Evolutionary conservation across 1,284 basidiomycete genomes (phyloP).

Genomic region (Crepidotus sp.): DNA sequence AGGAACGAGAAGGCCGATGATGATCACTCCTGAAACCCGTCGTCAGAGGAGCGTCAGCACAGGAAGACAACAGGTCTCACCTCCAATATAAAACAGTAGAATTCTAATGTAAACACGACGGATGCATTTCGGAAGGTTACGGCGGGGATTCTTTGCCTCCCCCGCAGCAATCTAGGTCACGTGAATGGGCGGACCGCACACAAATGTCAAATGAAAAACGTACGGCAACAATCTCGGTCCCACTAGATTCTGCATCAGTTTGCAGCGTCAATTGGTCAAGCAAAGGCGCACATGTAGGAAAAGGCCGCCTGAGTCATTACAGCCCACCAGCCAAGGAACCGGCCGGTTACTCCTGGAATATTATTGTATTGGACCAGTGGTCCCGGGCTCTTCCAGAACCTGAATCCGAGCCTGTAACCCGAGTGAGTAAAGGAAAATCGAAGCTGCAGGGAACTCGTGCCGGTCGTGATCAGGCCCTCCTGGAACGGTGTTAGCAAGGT

Average conservation of each 20-base stretch:
- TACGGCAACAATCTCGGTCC: slow-evolving; percentile 82
- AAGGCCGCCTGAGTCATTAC: slow-evolving; percentile 74
- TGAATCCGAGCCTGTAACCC: slow-evolving; percentile 46
- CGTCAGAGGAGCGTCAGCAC: not conserved
- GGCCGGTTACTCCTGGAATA: slow-evolving; percentile 52
- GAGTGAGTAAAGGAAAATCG: not conserved
- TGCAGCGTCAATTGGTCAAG: not conserved
- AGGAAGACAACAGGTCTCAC: slow-evolving; percentile 23
- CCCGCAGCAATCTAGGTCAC: slow-evolving; percentile 63
- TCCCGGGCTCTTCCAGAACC: slow-evolving; percentile 53
- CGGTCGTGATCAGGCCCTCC: slow-evolving; percentile 37
- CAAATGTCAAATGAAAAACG: slow-evolving; percentile 27
- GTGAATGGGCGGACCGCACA: slow-evolving; percentile 15
- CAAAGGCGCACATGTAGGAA: slow-evolving; percentile 52
- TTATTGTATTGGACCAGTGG: slow-evolving; percentile 44
- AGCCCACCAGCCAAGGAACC: slow-evolving; percentile 61
- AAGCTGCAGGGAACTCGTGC: not conserved
- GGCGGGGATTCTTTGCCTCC: slow-evolving; percentile 63
- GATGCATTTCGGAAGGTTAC: slow-evolving; percentile 64
- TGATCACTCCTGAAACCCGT: slow-evolving; percentile 26
- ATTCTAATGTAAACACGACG: slow-evolving; percentile 70
- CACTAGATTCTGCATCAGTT: slow-evolving; percentile 22
- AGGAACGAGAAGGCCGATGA: slow-evolving; percentile 75
- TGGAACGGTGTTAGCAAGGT: not conserved
- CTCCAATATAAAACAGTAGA: slow-evolving; percentile 58